These are phyloP conservation scores for Orbilia ellipsospora DNA, from an alignment of 2,329 filamentous ascomycete genomes.

Conservation along the genomic window DNA sequence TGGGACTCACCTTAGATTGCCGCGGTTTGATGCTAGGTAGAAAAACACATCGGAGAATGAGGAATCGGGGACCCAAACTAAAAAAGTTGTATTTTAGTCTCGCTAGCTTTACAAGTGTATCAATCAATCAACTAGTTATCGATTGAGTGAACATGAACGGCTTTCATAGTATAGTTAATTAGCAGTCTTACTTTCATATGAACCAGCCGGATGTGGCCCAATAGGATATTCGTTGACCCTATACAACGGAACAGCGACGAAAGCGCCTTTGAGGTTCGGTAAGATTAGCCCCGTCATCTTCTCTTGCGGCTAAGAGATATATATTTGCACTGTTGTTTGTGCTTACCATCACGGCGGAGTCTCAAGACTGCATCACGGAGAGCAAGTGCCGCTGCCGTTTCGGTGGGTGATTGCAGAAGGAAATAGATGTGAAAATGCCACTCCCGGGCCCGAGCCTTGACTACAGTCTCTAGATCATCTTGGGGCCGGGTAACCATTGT, in stretches of 20 bases:
- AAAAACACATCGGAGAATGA: conserved; percentile 62
- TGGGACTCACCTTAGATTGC: conserved; percentile 46
- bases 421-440: conserved; percentile 63
- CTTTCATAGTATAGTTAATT: neutral
- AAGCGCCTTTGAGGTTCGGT: conserved; percentile 59
- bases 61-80: conserved; percentile 61
- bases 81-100: conserved; percentile 2
- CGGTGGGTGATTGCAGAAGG: conserved; percentile 60
- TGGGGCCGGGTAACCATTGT: conserved; percentile 23
- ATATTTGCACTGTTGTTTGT: neutral
- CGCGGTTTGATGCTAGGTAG: conserved; percentile 61
- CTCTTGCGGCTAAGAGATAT: neutral
- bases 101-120: too few species aligned
- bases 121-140: too few species aligned
- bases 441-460: conserved; percentile 32
- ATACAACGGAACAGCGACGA: conserved; percentile 61
- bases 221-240: conserved; percentile 61
- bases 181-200: conserved; percentile 60
- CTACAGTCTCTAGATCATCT: conserved; percentile 26
- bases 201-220: conserved; percentile 62
- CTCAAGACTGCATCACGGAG: conserved; percentile 61
- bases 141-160: too few species aligned
- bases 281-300: neutral
- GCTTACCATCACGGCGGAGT: conserved; percentile 61
- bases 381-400: conserved; percentile 61